phyloP scores from a whole-genome alignment of 164 flowering plant genomes.

The Cinnamomum chago region DNA sequence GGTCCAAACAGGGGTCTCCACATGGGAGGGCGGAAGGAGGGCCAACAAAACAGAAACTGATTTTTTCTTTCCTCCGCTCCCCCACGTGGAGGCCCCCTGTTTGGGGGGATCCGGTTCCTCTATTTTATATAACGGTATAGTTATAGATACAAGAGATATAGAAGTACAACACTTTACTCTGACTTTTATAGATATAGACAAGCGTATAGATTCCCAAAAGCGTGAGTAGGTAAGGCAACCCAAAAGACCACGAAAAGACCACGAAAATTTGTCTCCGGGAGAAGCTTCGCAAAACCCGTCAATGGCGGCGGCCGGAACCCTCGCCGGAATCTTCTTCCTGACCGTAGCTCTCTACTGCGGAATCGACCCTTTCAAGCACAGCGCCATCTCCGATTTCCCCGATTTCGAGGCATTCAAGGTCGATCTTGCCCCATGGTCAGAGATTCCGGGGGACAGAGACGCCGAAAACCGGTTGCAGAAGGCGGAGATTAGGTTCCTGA shows the following conservation, averaged over 20 bases:
- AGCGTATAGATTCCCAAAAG: no score
- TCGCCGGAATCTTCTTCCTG: slow-evolving; percentile 33
- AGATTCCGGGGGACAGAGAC: slow-evolving; percentile 47
- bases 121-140: no score
- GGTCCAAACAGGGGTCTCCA: no score
- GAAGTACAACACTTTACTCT: no score
- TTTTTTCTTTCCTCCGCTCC: no score
- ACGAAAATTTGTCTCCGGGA: not conserved
- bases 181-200: no score
- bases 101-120: no score
- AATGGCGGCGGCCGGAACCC: slow-evolving; percentile 27
- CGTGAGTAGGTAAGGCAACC: not conserved
- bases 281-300: not conserved
- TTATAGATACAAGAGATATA: no score
- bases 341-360: slow-evolving; percentile 64
- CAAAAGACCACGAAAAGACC: not conserved
- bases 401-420: slow-evolving; percentile 46
- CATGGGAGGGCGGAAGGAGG: no score
- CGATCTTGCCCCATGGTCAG: slow-evolving; percentile 49
- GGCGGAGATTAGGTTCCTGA: slow-evolving; percentile 62
- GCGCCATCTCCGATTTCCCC: slow-evolving; percentile 61
- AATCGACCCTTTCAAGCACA: slow-evolving; percentile 63
- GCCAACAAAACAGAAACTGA: no score
- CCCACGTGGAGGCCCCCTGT: no score
- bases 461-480: slow-evolving; percentile 50